Evolutionary conservation across 2,329 filamentous ascomycete species (phyloP), one percentile per base, ranked within the genome.

Genomic region (Arthrobotrys entomopaga): DNA sequence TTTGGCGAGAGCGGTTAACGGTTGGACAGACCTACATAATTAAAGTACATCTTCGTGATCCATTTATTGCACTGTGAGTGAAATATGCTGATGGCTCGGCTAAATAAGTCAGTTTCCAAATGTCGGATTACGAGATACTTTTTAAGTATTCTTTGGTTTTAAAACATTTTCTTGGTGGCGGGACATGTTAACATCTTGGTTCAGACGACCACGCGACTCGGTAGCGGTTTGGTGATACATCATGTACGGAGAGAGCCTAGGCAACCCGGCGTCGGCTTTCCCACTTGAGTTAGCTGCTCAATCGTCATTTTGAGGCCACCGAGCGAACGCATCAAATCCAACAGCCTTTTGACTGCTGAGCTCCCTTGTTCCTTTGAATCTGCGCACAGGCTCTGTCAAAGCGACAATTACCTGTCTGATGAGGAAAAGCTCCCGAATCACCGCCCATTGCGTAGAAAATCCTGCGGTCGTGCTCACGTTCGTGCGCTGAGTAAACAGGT

Each of bases 201-300:
- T 34, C 29, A 34, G 29, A 34, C 22, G 57, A 54, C 67, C 67
- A 73, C 67, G 67, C 67, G 67, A 73, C 60, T 73, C 67, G 69
- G 61, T 46, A 65, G 59, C 6, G 56, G 26, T 56, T 53, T 60
- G 54, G 43, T 57, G 56, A 67, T 34, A n/a, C n/a, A n/a, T n/a
- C n/a, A n/a, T n/a, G n/a, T 52, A 34, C 49, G 49, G 54, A 59
- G 67, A 43, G 49, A 48, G 53, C 38, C 40, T 20, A 58, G 59
- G 59, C 20, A 40, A 42, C 42, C 53, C 66, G 59, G 52, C 48
- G 38, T 59, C 59, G 67, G 54, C 60, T 26, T 54, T 52, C 26
- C 59, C 54, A 34, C 19, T 53, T 54, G 19, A 53, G 46, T 60
- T 53, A 72, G 38, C 52, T 38, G 56, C n/a, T n/a, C n/a, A 54